Evolutionary conservation across 345 rosid genomes (phyloP).

Genomic region (Atalantia buxifolia): DNA sequence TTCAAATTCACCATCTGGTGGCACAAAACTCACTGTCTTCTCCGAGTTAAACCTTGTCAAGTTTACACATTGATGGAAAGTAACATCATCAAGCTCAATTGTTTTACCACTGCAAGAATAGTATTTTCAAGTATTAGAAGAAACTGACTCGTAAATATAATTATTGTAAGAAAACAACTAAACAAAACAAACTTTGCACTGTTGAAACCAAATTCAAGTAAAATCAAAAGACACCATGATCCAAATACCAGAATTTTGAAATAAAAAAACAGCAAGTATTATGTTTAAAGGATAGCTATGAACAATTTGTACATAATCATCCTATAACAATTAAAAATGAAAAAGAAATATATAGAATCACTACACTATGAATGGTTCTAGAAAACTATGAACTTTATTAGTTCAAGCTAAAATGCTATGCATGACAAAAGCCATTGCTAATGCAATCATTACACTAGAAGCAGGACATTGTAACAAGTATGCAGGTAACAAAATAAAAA

Average conservation of each 20-base stretch:
- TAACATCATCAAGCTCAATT: conserved; percentile 98
- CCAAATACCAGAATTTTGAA: not conserved
- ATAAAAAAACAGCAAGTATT: not conserved
- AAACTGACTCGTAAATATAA: not conserved
- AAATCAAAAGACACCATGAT: not conserved
- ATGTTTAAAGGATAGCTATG: not conserved
- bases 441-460: not conserved
- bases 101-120: conserved; percentile 79
- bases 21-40: conserved; percentile 98
- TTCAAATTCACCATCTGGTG: conserved; percentile 99
- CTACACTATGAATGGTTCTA: not conserved
- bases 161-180: not conserved
- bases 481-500: not conserved
- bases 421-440: not conserved
- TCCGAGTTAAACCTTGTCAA: conserved; percentile 97
- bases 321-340: not conserved
- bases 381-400: not conserved
- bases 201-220: not conserved
- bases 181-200: not conserved
- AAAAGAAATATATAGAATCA: not conserved
- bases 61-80: conserved; percentile 97
- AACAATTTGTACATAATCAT: not conserved
- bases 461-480: not conserved
- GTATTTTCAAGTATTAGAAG: conserved; percentile 2
- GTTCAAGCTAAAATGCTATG: not conserved